Base-by-base conservation (phyloP, 2,329 filamentous ascomycete genomes). In the Pezicula neosporulosa region DNA sequence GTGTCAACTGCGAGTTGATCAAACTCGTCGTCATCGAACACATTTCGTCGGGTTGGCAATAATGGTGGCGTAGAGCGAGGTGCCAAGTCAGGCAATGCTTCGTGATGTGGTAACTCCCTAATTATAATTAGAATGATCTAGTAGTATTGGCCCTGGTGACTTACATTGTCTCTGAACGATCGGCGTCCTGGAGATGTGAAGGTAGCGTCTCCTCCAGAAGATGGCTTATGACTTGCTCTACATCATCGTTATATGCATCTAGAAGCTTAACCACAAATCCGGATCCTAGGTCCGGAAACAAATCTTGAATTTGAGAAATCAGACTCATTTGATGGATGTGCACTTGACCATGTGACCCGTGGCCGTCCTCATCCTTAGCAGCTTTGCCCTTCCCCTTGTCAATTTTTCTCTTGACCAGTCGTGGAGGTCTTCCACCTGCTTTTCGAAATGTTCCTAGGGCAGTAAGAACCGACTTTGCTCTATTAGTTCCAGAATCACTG, bases 291-390 rank as follows among this genome's bases (percentile, higher is more conserved):
- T 96, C 83, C 0, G 93, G 90, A 63, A 97, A 97, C 0, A 97
- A 76, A 64, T 99, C 93, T 65, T 96, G 91, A n/a, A 99, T 79
- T 66, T 95, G 90, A 0, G 87, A 87, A 47, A 97, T 83, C 45
- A 93, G 82, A 60, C 87, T 92, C 82, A 95, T 87, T 39, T 78
- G 85, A 68, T 96, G 90, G 19, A 93, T 73, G 63, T 94, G 89
- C 44, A 64, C 44, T 24, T 54, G 47, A 2, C 38, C 48, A 38
- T 56, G 43, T 44, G 47, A 19, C 28, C 24, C 44, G 33, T 55
- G 53, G 13, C 35, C 59, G 50, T 56, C 48, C 6, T 77, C 72
- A 42, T 71, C 68, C 37, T 56, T 66, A 2, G 50, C 50, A 9
- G 64, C 68, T 55, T 67, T 70, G 6, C 71, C 74, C 64, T 90